Evolutionary conservation across 2,329 filamentous ascomycete genomes (phyloP).

Genomic region (Exophiala sideris): DNA sequence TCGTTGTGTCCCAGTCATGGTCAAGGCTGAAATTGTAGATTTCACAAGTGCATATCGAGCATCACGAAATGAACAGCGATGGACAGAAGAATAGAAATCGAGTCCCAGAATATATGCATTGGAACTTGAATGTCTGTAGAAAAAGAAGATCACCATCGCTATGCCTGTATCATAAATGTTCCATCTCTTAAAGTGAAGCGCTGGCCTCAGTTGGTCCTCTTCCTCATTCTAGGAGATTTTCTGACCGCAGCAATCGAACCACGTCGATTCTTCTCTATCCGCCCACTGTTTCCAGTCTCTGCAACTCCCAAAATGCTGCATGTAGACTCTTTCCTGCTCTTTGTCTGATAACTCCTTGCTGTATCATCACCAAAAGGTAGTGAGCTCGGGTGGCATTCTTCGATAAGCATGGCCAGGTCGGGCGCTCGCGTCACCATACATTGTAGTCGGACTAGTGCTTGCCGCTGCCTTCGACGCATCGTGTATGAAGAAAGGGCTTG

Average conservation of each 20-base stretch:
- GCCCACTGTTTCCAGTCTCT: conserved; percentile 4
- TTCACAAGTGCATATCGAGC: too few relatives aligned
- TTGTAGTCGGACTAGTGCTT: conserved; percentile 29
- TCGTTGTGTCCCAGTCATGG: too few relatives aligned
- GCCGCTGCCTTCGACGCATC: conserved; percentile 24
- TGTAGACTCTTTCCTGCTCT: conserved; percentile 16
- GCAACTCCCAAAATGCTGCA: conserved; percentile 11
- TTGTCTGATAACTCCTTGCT: conserved; percentile 10
- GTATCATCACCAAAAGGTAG: conserved; percentile 22
- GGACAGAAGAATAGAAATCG: too few relatives aligned
- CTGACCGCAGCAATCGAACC: conserved; percentile 11
- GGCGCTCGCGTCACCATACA: conserved; percentile 27
- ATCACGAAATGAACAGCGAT: too few relatives aligned
- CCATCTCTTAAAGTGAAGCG: neutral
- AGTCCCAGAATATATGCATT: too few relatives aligned
- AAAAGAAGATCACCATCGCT: neutral
- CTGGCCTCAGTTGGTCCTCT: conserved; percentile 15
- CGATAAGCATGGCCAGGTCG: conserved; percentile 30
- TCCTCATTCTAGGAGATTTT: conserved; percentile 25
- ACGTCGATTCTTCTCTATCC: conserved; percentile 25
- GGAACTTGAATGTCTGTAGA: neutral
- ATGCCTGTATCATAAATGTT: neutral
- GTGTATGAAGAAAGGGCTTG: conserved; percentile 27
- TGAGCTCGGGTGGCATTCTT: conserved; percentile 30
- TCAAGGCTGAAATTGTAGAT: too few relatives aligned